Conservation (phyloP, 1,284 basidiomycete species). For the Trichosporon inkin region DNA sequence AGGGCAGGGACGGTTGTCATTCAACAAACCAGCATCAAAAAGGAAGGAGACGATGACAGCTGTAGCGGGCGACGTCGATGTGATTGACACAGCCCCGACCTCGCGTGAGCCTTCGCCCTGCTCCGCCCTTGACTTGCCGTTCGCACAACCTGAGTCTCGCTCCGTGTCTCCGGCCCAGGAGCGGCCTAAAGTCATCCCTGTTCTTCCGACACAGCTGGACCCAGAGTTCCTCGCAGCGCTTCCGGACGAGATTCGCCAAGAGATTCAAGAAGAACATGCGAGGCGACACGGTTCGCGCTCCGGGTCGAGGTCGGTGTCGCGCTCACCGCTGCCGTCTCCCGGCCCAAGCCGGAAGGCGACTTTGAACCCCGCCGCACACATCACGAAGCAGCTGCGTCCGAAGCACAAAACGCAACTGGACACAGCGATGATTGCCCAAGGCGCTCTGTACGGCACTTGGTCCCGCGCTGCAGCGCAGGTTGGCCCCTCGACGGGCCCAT, state of each 20-base stretch:
- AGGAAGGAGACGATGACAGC: background rate
- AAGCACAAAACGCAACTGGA: slow-evolving; percentile 42
- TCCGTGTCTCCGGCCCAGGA: background rate
- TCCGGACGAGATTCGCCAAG: slow-evolving; percentile 33
- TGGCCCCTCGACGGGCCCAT: background rate
- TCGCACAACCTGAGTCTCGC: background rate
- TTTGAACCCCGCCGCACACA: slow-evolving; percentile 39
- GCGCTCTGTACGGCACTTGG: slow-evolving; percentile 42
- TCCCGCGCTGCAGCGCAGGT: slow-evolving; percentile 5
- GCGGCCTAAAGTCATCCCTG: background rate
- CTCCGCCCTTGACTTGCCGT: background rate
- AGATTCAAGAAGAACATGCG: slow-evolving; percentile 33
- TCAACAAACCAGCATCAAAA: slow-evolving; percentile 19
- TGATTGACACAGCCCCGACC: background rate
- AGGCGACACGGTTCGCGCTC: slow-evolving; percentile 2
- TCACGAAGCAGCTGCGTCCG: slow-evolving; percentile 42
- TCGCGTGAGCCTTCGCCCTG: background rate
- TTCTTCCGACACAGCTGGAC: slow-evolving; percentile 25
- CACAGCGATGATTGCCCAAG: slow-evolving; percentile 32
- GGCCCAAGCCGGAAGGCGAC: slow-evolving; percentile 11
- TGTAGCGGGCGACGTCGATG: background rate
- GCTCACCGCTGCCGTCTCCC: background rate
- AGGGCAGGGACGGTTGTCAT: slow-evolving; percentile 34
- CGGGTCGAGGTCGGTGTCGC: background rate
- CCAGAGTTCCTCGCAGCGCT: slow-evolving; percentile 43